Evolutionary conservation across 2,329 filamentous ascomycete genomes (phyloP).

Genomic region (Aspergillus arachidicola): DNA sequence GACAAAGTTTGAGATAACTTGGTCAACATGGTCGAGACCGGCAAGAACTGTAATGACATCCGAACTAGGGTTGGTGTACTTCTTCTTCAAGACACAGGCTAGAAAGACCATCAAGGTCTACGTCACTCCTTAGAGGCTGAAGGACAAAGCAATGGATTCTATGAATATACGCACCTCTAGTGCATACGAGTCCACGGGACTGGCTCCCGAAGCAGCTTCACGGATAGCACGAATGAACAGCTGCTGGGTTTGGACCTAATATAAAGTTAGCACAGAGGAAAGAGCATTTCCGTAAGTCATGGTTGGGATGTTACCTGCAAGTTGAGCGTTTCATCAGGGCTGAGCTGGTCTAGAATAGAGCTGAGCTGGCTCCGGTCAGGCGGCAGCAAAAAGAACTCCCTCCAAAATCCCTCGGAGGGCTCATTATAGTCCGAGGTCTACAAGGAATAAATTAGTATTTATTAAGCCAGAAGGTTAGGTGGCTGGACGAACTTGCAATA

Average conservation of each 20-base stretch:
- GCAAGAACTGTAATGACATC: conserved; percentile 90
- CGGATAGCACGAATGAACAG: conserved; percentile 75
- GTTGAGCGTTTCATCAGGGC: conserved; percentile 73
- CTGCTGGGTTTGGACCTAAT: conserved; percentile 68
- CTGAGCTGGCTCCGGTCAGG: conserved; percentile 73
- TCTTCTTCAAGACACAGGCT: conserved; percentile 78
- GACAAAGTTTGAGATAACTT: conserved; percentile 86
- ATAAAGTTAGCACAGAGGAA: conserved; percentile 20
- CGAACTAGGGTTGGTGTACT: conserved; percentile 91
- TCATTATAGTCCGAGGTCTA: conserved; percentile 68
- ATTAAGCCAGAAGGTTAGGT: neutral
- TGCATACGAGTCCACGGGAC: conserved; percentile 72
- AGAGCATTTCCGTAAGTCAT: neutral
- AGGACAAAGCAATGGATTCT: conserved; percentile 19
- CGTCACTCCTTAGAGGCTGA: conserved; percentile 42
- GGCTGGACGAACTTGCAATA: conserved; percentile 63
- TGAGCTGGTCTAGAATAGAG: conserved; percentile 68
- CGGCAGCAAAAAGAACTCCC: conserved; percentile 87
- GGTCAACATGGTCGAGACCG: conserved; percentile 85
- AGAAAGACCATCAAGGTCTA: conserved; percentile 91
- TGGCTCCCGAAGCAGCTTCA: conserved; percentile 63
- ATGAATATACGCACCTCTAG: conserved; percentile 67
- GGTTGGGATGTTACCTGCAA: conserved; percentile 60
- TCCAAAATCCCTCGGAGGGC: conserved; percentile 89
- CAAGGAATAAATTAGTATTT: conserved; percentile 20